These are phyloP conservation scores for Cornus suecica DNA, from an alignment of 148 eudicot genomes.

Conservation along the genomic window DNA sequence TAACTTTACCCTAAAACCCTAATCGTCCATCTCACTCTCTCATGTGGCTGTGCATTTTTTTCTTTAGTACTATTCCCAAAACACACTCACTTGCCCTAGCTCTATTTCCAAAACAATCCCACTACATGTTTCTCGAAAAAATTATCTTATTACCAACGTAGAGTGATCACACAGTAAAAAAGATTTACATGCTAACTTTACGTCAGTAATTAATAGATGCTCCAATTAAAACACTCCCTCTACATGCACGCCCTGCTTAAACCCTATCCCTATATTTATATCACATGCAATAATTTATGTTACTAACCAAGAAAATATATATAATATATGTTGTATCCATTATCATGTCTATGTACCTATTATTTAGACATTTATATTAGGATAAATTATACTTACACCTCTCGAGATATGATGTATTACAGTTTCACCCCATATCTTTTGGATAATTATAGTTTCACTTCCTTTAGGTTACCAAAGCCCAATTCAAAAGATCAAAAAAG, in stretches of 20 bases:
- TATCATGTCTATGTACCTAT: too few relatives aligned
- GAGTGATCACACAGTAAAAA: constrained; percentile 15
- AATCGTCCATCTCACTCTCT: constrained; percentile 12
- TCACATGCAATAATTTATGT: not conserved
- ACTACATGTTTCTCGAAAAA: constrained; percentile 50
- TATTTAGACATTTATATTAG: too few relatives aligned
- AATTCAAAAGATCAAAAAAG: too few relatives aligned
- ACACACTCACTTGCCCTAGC: constrained; percentile 12
- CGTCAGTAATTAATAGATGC: constrained; percentile 14
- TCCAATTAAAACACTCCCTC: constrained; percentile 40
- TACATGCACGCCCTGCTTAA: constrained; percentile 32
- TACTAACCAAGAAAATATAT: not conserved
- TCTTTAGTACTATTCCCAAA: constrained; percentile 45
- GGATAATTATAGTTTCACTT: too few relatives aligned
- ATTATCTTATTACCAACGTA: constrained; percentile 19
- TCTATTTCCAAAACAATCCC: constrained; percentile 19
- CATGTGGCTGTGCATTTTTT: constrained; percentile 44
- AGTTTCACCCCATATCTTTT: too few relatives aligned
- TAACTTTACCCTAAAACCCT: constrained; percentile 21
- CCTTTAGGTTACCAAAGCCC: too few relatives aligned
- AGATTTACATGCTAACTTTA: constrained; percentile 9
- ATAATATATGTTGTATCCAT: too few relatives aligned
- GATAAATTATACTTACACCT: too few relatives aligned
- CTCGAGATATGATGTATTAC: too few relatives aligned
- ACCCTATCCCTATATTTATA: constrained; percentile 21